Evolutionary conservation across 768 basidiomycete species (phyloP).

Genomic region (Nidularia sp.): DNA sequence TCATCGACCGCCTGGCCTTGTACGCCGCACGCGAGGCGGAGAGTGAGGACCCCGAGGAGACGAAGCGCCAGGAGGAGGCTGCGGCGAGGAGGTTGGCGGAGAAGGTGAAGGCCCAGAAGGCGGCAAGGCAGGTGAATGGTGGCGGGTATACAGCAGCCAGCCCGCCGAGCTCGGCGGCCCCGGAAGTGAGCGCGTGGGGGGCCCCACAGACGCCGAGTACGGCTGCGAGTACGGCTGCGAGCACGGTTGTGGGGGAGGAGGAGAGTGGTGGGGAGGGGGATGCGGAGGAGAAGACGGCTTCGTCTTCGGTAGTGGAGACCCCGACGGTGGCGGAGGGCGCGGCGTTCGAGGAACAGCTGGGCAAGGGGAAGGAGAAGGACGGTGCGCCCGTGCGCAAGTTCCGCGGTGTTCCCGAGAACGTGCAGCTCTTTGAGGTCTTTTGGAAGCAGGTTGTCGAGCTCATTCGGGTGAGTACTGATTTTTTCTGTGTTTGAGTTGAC

Average conservation of each 20-base stretch:
- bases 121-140: conserved; percentile 49
- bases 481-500: background rate
- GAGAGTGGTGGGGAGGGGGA: conserved; percentile 5
- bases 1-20: conserved; percentile 93
- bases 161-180: conserved; percentile 31
- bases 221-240: conserved; percentile 19
- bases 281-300: background rate
- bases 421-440: conserved; percentile 95
- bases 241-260: conserved; percentile 21
- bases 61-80: conserved; percentile 89
- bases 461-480: conserved; percentile 68
- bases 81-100: conserved; percentile 86
- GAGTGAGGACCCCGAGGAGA: conserved; percentile 93
- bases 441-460: conserved; percentile 98
- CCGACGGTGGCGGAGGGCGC: conserved; percentile 14
- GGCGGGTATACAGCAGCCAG: conserved; percentile 21
- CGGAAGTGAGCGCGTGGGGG: conserved; percentile 43
- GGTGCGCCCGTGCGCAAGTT: conserved; percentile 68
- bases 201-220: conserved; percentile 23
- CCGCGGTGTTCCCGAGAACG: conserved; percentile 92
- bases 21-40: conserved; percentile 98
- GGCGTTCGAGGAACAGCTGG: conserved; percentile 18
- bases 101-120: conserved; percentile 74
- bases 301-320: conserved; percentile 14
- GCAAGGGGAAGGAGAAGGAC: conserved; percentile 63